Percentiles rank a stretch among this genome's conserved stretches.
These are phyloP conservation scores for Heritiera fomes DNA, from an alignment of 345 rosid species.

Conservation along the genomic window DNA sequence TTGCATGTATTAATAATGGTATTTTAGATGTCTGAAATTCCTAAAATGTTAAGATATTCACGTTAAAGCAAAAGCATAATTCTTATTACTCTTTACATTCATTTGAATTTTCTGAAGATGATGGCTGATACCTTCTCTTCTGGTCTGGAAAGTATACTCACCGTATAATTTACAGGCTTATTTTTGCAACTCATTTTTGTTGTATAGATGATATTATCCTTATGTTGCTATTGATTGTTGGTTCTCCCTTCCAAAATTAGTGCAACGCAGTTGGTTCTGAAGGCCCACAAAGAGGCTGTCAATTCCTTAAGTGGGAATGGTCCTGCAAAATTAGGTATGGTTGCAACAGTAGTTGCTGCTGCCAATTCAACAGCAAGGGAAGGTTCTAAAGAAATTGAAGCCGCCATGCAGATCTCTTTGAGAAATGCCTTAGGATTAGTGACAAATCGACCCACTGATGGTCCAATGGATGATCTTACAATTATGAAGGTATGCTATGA, in stretches of 20 bases:
- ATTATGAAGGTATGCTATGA: constrained; percentile 74
- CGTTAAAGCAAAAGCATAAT: not conserved
- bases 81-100: not conserved
- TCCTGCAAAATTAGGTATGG: constrained; percentile 84
- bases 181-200: not conserved
- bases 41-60: not conserved
- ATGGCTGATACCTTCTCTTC: not conserved
- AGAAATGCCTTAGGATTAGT: constrained; percentile 81
- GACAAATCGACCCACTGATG: constrained; percentile 59
- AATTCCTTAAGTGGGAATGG: constrained; percentile 90
- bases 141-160: not conserved
- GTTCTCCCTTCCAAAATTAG: constrained; percentile 40
- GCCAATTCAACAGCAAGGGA: constrained; percentile 96
- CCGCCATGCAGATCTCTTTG: constrained; percentile 95
- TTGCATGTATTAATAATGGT: not conserved
- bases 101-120: not conserved
- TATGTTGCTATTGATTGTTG: not conserved
- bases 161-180: not conserved
- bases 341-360: constrained; percentile 94
- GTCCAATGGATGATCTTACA: constrained; percentile 90
- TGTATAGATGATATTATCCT: not conserved
- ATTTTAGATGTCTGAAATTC: not conserved
- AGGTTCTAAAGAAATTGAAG: constrained; percentile 97
- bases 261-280: constrained; percentile 88
- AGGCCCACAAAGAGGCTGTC: constrained; percentile 97